Evolutionary conservation across 2,329 filamentous ascomycete species (phyloP), one percentile per base, ranked within the genome.

Genomic region (Arthrobotrys sphaeroides): DNA sequence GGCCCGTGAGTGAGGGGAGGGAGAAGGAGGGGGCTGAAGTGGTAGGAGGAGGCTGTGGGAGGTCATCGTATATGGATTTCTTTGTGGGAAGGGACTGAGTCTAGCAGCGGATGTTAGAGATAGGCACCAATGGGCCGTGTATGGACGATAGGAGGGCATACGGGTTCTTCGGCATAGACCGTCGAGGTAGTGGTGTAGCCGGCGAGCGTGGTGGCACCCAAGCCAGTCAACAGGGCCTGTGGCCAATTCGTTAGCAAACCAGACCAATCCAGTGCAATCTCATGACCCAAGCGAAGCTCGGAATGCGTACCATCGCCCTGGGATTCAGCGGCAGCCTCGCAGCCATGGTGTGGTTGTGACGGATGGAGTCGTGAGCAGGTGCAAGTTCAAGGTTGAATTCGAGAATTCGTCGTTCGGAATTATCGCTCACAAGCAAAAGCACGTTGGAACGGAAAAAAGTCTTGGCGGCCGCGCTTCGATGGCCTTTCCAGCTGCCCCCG

Each of bases 61-160:
- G 83, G 80, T 68, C 87, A 83, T 94, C 91, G 87, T 96, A 96
- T 84, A 96, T 95, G 78, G 92, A 90, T 82, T 91, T 91, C 81
- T 86, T 87, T 74, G 81, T 77, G 84, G 87, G 77, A 12, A 49
- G n/a, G n/a, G 69, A 28, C 43, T 68, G 38, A n/a, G 24, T 24
- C 18, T 13, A 43, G 12, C 43, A n/a, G 12, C 28, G 22, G 12
- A 18, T 20, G 38, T 70, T 53, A 72, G 51, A 26, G 13, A 53
- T 24, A 40, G 18, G 12, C 16, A 18, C 16, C 59, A 55, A 67
- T 67, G 18, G 42, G 16, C n/a, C 24, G 16, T 26, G 36, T 26
- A 5, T 22, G 38, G 18, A 18, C 12, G 18, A 6, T 33, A 24
- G 13, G 53, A 12, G 40, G 42, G n/a, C 73, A 45, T 72, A 77